These are phyloP conservation scores for Tuber calosporum DNA, from an alignment of 495 filamentous ascomycete genomes.

Conservation along the genomic window DNA sequence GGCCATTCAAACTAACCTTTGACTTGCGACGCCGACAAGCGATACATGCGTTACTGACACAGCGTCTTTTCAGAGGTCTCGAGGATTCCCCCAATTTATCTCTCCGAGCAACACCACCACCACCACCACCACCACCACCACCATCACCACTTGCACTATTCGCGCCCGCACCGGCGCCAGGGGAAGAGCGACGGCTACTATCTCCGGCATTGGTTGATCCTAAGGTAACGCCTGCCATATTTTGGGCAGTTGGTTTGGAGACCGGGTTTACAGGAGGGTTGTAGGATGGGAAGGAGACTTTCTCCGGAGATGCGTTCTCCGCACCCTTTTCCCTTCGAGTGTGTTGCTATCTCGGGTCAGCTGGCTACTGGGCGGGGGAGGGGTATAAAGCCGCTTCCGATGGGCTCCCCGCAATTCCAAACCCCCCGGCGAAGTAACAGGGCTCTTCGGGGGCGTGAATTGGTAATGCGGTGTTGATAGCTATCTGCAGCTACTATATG, in stretches of 20 bases:
- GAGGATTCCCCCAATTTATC: constrained; percentile 21
- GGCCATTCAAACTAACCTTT: constrained; percentile 51
- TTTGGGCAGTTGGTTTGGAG: neutral
- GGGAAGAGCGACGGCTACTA: neutral
- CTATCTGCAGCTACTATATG: neutral
- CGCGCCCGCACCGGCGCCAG: neutral
- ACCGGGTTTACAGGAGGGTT: neutral
- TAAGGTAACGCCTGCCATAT: neutral
- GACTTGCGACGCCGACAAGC: constrained; percentile 85
- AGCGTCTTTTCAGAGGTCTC: constrained; percentile 61
- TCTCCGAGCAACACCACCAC: constrained; percentile 2
- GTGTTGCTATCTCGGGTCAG: neutral
- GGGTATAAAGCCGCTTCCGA: neutral
- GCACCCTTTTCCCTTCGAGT: neutral
- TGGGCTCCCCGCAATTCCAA: neutral
- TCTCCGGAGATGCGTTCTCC: neutral
- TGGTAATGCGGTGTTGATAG: neutral
- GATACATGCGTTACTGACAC: constrained; percentile 88
- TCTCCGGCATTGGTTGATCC: neutral
- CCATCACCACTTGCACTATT: neutral
- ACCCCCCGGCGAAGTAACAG: neutral
- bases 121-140: constrained; percentile 2
- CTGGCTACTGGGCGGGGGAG: neutral
- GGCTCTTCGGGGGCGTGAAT: neutral
- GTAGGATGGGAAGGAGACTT: constrained; percentile 1